Percentiles rank a stretch among this genome's conserved stretches.
Evolutionary conservation across 768 basidiomycete species (phyloP).

Genomic region (Calocera cornea): DNA sequence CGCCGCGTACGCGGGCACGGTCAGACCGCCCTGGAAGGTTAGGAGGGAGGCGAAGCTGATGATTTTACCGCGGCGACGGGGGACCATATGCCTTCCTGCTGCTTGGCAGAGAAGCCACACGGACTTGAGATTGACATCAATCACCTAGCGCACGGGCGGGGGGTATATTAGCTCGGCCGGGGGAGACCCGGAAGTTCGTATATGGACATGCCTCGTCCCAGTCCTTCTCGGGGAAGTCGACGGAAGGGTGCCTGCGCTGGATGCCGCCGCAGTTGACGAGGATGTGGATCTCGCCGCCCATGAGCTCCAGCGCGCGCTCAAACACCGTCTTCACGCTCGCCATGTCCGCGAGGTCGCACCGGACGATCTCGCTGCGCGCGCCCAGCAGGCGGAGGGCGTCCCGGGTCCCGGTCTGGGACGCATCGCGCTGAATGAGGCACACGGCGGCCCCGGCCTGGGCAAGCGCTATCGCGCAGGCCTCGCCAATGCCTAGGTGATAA

Average conservation of each 20-base stretch:
- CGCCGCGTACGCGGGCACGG: constrained; percentile 80
- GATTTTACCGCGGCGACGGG: constrained; percentile 46
- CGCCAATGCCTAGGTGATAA: constrained; percentile 35
- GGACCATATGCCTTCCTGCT: constrained; percentile 83
- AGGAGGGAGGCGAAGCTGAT: constrained; percentile 56
- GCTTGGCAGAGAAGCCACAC: constrained; percentile 75
- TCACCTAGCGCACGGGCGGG: constrained; percentile 34
- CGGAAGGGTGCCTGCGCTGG: constrained; percentile 45
- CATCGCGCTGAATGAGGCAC: constrained; percentile 36
- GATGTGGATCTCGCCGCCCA: constrained; percentile 44
- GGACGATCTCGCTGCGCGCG: constrained; percentile 27
- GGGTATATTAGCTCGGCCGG: not conserved
- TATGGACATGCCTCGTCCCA: constrained; percentile 47
- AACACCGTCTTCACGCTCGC: constrained; percentile 38
- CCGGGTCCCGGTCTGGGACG: constrained; percentile 25
- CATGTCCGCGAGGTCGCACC: constrained; percentile 45
- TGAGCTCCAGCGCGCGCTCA: constrained; percentile 33
- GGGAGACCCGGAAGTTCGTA: not conserved
- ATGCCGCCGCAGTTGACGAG: constrained; percentile 61
- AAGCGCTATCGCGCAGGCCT: constrained; percentile 40
- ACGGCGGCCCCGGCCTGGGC: constrained; percentile 42
- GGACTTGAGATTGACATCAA: constrained; percentile 78
- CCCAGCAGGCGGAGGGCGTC: constrained; percentile 24
- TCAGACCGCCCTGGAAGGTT: constrained; percentile 48
- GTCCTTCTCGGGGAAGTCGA: constrained; percentile 49